Percentiles rank a stretch among this genome's conserved stretches.
Evolutionary conservation across 2,329 filamentous ascomycete species (phyloP).

Genomic region (Ascochyta pisi): DNA sequence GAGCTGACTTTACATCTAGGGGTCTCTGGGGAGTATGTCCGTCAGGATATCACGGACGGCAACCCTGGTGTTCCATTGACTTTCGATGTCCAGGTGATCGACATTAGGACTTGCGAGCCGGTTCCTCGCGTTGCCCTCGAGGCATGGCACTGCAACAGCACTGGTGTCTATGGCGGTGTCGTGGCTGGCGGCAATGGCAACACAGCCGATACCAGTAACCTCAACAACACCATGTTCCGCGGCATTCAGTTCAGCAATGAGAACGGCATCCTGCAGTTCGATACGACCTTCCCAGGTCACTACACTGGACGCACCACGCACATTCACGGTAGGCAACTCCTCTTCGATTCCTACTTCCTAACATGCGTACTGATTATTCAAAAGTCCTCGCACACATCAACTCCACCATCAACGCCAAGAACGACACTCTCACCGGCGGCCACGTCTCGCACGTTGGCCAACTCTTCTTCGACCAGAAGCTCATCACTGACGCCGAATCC

Average conservation of each 20-base stretch:
- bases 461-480: slow-evolving; percentile 67
- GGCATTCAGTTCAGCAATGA: slow-evolving; percentile 55
- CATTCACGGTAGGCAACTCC: slow-evolving; percentile 24
- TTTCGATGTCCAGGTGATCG: slow-evolving; percentile 59
- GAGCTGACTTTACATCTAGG: neutral
- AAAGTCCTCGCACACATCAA: slow-evolving; percentile 45
- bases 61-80: slow-evolving; percentile 56
- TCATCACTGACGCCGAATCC: slow-evolving; percentile 59
- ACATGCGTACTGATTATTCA: neutral
- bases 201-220: slow-evolving; percentile 28
- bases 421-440: slow-evolving; percentile 57
- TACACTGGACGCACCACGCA: slow-evolving; percentile 31
- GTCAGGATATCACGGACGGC: slow-evolving; percentile 55
- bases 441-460: slow-evolving; percentile 66
- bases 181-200: slow-evolving; percentile 50
- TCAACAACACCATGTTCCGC: slow-evolving; percentile 50
- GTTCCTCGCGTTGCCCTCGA: slow-evolving; percentile 56
- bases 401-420: slow-evolving; percentile 42
- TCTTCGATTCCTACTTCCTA: neutral
- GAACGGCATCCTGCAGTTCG: slow-evolving; percentile 57
- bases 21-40: slow-evolving; percentile 55
- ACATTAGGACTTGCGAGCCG: slow-evolving; percentile 59
- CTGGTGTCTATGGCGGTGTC: slow-evolving; percentile 56
- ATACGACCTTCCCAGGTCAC: slow-evolving; percentile 55
- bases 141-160: slow-evolving; percentile 51